Evolutionary conservation across 805 yeast species (phyloP), one percentile per base, ranked within the genome.

Genomic region (Ogataea chonburiensis): DNA sequence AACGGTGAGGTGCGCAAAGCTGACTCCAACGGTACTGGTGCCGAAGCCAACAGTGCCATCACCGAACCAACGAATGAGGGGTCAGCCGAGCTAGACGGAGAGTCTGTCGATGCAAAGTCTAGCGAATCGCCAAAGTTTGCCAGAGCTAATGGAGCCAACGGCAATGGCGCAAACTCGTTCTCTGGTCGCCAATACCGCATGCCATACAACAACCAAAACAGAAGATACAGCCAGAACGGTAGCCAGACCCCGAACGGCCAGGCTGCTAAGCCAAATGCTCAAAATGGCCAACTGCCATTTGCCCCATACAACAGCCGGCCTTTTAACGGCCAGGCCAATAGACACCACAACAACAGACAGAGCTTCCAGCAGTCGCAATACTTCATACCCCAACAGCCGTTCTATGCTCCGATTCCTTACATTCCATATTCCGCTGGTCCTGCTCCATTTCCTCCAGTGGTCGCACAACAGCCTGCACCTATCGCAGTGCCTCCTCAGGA

Each of bases 321-420:
- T 34, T 52, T 43, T 35, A 49, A 50, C 30, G 46, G 46, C 14
- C 47, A 46, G 17, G 46, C 40, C 13, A 37, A 37, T 35, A 46
- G 50, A 31, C 42, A 46, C 30, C 43, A 46, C 32, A 38, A 43
- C 32, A 42, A 40, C 24, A 37, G 52, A 37, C 48, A 45, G 29
- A 34, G 38, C 21, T 45, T 35, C 40, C 49, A 42, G 13, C 49
- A 46, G 35, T 46, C 52, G 21, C 49, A 36, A 34, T 53, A 50
- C 25, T 31, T 49, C 37, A 40, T 53, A 34, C 43, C 47, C 37
- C 52, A 48, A 30, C 50, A 43, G 23, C 51, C 50, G 16, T 48
- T 36, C 38, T 53, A 49, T 32, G 40, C 54, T 18, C 52, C 57
- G 14, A 43, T 47, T 35, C 48, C 57, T 14, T 53, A 53, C 42